Evolutionary conservation across 352 stramenopile genomes (phyloP).

Genomic region (Aphanomyces astaci): DNA sequence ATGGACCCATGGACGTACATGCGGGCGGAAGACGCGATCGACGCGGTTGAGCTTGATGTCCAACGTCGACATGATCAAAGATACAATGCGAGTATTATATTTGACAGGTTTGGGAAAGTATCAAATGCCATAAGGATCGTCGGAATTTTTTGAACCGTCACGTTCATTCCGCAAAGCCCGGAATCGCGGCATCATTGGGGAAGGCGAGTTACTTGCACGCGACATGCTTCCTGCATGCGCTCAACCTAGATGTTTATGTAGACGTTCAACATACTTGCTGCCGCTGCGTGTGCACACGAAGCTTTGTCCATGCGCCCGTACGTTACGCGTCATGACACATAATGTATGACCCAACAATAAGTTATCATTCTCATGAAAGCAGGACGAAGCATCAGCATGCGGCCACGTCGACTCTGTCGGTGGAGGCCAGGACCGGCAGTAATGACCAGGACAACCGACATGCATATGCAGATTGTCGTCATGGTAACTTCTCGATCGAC

Average conservation of each 20-base stretch:
- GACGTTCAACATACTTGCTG: background rate
- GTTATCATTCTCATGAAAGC: background rate
- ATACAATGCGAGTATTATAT: background rate
- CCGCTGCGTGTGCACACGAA: background rate
- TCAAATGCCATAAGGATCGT: background rate
- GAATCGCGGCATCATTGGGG: no score
- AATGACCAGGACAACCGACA: background rate
- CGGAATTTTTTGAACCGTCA: background rate
- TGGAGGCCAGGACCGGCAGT: background rate
- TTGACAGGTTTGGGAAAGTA: background rate
- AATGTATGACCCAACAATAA: no score
- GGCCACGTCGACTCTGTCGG: background rate
- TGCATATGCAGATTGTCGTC: background rate
- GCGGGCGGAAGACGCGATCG: constrained; percentile 75
- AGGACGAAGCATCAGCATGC: background rate
- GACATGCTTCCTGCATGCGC: no score
- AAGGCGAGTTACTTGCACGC: no score
- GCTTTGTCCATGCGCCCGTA: background rate
- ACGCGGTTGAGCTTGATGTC: constrained; percentile 81
- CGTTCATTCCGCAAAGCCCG: no score
- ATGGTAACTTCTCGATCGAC: background rate
- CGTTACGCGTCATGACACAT: no score
- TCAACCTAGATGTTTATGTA: no score
- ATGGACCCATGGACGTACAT: constrained; percentile 41
- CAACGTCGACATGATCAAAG: constrained; percentile 42